Base-by-base conservation (phyloP, 192 early-diverging fungal genomes). In the Backusella tuberculispora region DNA sequence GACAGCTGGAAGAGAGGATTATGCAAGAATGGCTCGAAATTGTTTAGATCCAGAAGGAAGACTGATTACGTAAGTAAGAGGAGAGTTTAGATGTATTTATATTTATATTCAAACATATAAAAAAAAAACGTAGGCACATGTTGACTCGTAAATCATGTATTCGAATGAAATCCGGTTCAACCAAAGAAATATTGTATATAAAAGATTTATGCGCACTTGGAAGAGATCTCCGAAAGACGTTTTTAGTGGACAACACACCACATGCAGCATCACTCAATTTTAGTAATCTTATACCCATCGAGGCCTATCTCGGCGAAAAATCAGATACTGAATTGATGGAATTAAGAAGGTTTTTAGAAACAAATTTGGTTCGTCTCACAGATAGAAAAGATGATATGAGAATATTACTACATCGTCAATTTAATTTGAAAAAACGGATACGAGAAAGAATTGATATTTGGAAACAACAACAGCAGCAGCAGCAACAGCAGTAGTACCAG, bases 241-340 rank as follows among this genome's bases (percentile, higher is more conserved):
- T 81, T 6, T 50, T 81, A 56, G 73, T 81, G 0, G 80, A 81
- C 41, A 81, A 81, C 63, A 71, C 80, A 13, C 80, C 80, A 21
- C 80, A 81, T 67, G 79, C 76, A 29, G 80, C 80, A 6, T 78
- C 80, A 15, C 63, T 81, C 29, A 81, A 81, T 65, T 37, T 81
- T n/a, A 77, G 76, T 48, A 81, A 81, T 70, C 53, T 81, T n/a
- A 81, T 81, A 43, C 80, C 80, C 2, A 81, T 81, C 44, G 80
- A 81, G 68, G 42, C 76, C 26, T 81, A 68, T 63, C 48, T 78
- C 46, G 80, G 80, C 26, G 68, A 46, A 3, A 71, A 65, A 42
- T 64, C 69, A 5, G 80, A 81, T 45, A 76, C 68, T 1, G 71
- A 74, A 72, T 45, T 81, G 19, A 45, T 78, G 21, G 56, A 66